A percentile compares a stretch with the other conserved stretches of the same genome.
Conservation (phyloP, 305 asterid genomes). For the Fraxinus paxiana region DNA sequence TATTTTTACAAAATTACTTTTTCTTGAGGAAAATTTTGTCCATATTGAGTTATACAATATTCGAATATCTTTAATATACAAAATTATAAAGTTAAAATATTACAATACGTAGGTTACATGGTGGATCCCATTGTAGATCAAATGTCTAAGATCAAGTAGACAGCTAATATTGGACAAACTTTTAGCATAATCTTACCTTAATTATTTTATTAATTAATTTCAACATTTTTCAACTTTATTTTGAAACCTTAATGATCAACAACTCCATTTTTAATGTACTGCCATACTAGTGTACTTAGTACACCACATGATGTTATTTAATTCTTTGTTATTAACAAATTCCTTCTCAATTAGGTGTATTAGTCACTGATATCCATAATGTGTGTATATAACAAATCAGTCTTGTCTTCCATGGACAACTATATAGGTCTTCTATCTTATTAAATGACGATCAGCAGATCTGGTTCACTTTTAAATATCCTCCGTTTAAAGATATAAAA, state of each 20-base stretch:
- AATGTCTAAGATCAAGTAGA: neutral
- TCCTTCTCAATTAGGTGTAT: conserved; percentile 20
- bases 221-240: conserved; percentile 10
- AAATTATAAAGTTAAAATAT: neutral
- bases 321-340: neutral
- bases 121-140: neutral
- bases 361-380: conserved; percentile 48
- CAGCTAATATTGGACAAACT: neutral
- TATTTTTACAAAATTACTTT: neutral
- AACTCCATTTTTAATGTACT: conserved; percentile 31
- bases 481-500: neutral
- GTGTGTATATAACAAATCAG: neutral
- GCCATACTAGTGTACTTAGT: conserved; percentile 53
- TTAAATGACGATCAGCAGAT: neutral
- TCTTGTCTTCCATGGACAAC: neutral
- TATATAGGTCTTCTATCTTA: neutral
- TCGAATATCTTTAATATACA: neutral
- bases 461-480: neutral
- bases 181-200: neutral
- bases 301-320: conserved; percentile 50
- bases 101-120: neutral
- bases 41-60: neutral
- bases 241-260: neutral
- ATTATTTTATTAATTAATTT: conserved; percentile 8
- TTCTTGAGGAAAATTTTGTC: neutral